Evolutionary conservation across 2,329 filamentous ascomycete genomes (phyloP), one percentile per base, ranked within the genome.

Genomic region (Fusarium sublunatum): DNA sequence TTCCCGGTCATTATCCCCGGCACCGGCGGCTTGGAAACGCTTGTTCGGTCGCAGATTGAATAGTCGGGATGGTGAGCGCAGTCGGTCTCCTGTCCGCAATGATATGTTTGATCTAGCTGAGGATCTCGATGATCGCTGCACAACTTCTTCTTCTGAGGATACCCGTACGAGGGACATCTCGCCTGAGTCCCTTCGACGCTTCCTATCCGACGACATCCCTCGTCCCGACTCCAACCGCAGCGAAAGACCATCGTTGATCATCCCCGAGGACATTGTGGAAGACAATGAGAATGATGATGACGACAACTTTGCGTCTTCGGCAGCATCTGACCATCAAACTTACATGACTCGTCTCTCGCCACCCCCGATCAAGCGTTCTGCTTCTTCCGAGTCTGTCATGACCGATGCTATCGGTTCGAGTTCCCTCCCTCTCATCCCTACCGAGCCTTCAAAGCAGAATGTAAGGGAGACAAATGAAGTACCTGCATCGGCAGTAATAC

Each of bases 251-350:
- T 51, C 71, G 1, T 39, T 78, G 8, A 44, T 70, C 19, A 78
- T 79, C 7, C 74, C 77, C 15, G 76, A 77, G 8, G 75, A 77
- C 7, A 70, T 74, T 34, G 67, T 68, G 28, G 74, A 72, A 36
- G 77, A 81, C 71, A 76, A 76, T 39, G 77, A 81, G 72, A 76
- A 76, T 40, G 85, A 87, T 45, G 84, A 88, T 59, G 85, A 88
- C 65, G 84, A 87, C 62, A 88, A 88, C 74, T 88, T 88, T 67
- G 85, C 85, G n/a, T 81, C 79, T 5, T 82, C 82, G 1, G 79
- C 81, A 4, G 68, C 74, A 7, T 80, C 80, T 0, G 83, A 86
- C 49, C 76, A 58, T 3, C 74, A 78, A 22, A 71, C 77, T 2
- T 82, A 78, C 55, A 71, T 76, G 19, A 83, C 82, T 2, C 74